Percentiles rank a stretch among this genome's conserved stretches.
Evolutionary conservation across 345 rosid species (phyloP).

Genomic region (Combretum micranthum): DNA sequence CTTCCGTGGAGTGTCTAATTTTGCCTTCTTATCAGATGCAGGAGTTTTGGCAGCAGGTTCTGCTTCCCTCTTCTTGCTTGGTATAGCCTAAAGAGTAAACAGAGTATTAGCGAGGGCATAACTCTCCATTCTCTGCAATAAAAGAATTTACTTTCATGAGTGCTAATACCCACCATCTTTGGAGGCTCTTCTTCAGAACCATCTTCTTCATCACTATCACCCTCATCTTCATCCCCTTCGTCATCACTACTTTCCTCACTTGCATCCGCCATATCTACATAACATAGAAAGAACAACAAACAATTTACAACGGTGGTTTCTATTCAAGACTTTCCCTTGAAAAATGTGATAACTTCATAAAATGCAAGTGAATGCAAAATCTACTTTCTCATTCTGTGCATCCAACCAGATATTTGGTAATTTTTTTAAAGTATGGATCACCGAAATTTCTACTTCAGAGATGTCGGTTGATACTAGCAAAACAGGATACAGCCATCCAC

Average conservation of each 20-base stretch:
- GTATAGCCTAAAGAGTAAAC: conserved; percentile 29
- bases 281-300: neutral
- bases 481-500: too few species aligned
- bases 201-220: conserved; percentile 6
- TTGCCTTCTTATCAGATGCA: conserved; percentile 56
- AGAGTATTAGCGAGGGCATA: neutral
- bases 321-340: too few species aligned
- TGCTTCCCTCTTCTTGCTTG: conserved; percentile 57
- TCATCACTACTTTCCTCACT: conserved; percentile 4
- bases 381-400: too few species aligned
- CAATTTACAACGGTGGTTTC: too few species aligned
- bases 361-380: too few species aligned
- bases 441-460: too few species aligned
- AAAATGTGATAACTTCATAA: too few species aligned
- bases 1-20: conserved; percentile 61
- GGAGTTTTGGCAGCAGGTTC: conserved; percentile 38
- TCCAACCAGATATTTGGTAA: too few species aligned
- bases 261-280: conserved; percentile 1
- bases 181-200: conserved; percentile 7
- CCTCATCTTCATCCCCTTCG: conserved; percentile 4
- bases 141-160: neutral
- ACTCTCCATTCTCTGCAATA: neutral
- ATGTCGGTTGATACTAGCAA: too few species aligned
- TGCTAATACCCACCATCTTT: neutral
- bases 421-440: too few species aligned